Conservation (phyloP, 1,284 basidiomycete species). For the Rhodotorula sp. region DNA sequence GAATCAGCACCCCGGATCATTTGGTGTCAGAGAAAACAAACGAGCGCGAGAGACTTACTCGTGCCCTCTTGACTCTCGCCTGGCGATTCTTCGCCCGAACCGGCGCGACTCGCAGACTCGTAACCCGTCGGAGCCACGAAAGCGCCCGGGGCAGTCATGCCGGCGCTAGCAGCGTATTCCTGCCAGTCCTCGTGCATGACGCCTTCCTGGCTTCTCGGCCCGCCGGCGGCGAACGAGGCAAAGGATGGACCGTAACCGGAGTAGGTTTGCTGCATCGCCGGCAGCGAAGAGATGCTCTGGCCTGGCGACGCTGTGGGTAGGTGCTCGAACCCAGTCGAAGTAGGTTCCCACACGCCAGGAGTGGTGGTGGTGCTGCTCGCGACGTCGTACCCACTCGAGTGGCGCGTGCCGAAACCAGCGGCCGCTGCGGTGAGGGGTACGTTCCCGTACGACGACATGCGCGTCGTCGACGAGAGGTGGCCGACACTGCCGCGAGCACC, state of each 20-base stretch:
- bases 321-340: background rate
- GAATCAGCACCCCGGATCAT: background rate
- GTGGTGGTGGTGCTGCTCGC: background rate
- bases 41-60: conserved; percentile 10
- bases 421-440: conserved; percentile 16
- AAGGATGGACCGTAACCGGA: background rate
- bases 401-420: conserved; percentile 5
- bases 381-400: conserved; percentile 8
- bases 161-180: conserved; percentile 9
- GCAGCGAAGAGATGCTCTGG: conserved; percentile 15
- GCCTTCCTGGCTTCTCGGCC: conserved; percentile 25
- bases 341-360: background rate
- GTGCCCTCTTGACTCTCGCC: conserved; percentile 20
- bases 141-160: background rate
- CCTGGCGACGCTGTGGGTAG: conserved; percentile 16
- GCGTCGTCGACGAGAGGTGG: conserved; percentile 4
- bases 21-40: background rate
- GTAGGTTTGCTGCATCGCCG: conserved; percentile 4
- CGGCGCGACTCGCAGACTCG: background rate
- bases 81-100: conserved; percentile 1
- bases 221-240: background rate
- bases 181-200: conserved; percentile 24
- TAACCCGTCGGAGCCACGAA: background rate
- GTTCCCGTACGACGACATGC: conserved; percentile 20
- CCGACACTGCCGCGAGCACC: conserved; percentile 6